phyloP scores from a whole-genome alignment of 1,139 yeast species.

The Geotrichum bryndzae region DNA sequence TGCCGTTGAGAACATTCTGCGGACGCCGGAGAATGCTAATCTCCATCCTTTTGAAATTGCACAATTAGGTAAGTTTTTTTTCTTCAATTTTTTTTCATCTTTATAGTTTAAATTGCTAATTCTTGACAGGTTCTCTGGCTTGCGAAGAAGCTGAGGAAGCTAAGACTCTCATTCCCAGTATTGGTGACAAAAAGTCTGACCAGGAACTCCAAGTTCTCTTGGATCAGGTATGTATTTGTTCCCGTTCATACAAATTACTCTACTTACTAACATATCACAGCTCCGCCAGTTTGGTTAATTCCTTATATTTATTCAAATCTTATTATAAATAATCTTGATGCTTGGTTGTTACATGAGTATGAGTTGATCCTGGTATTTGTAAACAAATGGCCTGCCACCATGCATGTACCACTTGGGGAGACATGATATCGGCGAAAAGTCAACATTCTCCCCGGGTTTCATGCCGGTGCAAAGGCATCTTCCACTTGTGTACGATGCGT shows the following conservation, averaged over 20 bases:
- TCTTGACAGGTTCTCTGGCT: slow-evolving; percentile 63
- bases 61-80: slow-evolving; percentile 47
- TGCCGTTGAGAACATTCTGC: slow-evolving; percentile 83
- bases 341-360: slow-evolving; percentile 2
- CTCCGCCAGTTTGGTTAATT: slow-evolving; percentile 31
- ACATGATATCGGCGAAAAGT: slow-evolving; percentile 62
- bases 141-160: slow-evolving; percentile 99
- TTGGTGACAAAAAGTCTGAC: slow-evolving; percentile 72
- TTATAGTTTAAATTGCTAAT: neutral
- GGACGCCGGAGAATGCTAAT: slow-evolving; percentile 57
- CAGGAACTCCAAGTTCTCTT: slow-evolving; percentile 80
- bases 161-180: slow-evolving; percentile 84
- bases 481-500: slow-evolving; percentile 44
- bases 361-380: slow-evolving; percentile 25
- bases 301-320: slow-evolving; percentile 3
- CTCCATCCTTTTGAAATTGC: slow-evolving; percentile 96
- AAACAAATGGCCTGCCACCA: slow-evolving; percentile 33
- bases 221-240: slow-evolving; percentile 55
- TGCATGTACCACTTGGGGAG: slow-evolving; percentile 81
- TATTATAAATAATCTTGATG: neutral
- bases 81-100: neutral
- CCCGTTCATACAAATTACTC: neutral
- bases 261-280: slow-evolving; percentile 9
- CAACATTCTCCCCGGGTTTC: slow-evolving; percentile 44
- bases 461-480: slow-evolving; percentile 63